phyloP scores from a whole-genome alignment of 371 early-diverging fungal genomes.

The Funneliformis caledonium region DNA sequence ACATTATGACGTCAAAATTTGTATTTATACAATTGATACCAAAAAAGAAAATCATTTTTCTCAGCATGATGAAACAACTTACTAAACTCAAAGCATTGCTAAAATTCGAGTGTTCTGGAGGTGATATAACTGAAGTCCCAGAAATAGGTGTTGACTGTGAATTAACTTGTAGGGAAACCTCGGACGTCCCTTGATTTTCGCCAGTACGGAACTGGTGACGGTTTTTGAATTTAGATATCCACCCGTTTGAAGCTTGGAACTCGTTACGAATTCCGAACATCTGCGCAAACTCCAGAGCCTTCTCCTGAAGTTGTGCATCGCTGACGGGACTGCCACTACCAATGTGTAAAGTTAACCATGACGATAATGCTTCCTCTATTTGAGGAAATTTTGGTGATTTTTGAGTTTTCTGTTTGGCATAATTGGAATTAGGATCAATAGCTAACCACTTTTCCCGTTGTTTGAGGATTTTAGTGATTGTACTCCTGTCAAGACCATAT shows the following conservation, averaged over 20 bases:
- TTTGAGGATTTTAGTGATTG: slow-evolving; percentile 40
- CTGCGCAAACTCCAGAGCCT: slow-evolving; percentile 38
- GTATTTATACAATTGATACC: neutral
- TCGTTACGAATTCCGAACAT: slow-evolving; percentile 34
- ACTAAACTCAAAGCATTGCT: slow-evolving; percentile 27
- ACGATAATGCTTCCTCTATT: slow-evolving; percentile 26
- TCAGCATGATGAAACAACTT: neutral
- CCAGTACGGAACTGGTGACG: slow-evolving; percentile 35
- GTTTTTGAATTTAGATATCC: slow-evolving; percentile 39
- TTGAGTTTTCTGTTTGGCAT: slow-evolving; percentile 39
- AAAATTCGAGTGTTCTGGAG: slow-evolving; percentile 28
- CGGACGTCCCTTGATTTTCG: slow-evolving; percentile 8
- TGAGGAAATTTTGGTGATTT: slow-evolving; percentile 41
- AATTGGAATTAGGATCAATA: slow-evolving; percentile 38
- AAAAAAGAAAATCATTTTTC: neutral
- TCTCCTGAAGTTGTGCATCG: slow-evolving; percentile 35
- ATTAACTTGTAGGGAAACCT: slow-evolving; percentile 26
- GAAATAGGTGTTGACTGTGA: slow-evolving; percentile 11
- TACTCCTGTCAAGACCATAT: slow-evolving; percentile 39
- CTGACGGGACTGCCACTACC: slow-evolving; percentile 18
- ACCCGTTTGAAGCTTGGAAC: slow-evolving; percentile 41
- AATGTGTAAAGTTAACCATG: neutral
- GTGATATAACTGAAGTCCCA: slow-evolving; percentile 32
- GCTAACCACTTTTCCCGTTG: slow-evolving; percentile 40
- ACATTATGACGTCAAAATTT: slow-evolving; percentile 16